Evolutionary conservation across 352 stramenopile species (phyloP).

Genomic region (Globisporangium barbulae): DNA sequence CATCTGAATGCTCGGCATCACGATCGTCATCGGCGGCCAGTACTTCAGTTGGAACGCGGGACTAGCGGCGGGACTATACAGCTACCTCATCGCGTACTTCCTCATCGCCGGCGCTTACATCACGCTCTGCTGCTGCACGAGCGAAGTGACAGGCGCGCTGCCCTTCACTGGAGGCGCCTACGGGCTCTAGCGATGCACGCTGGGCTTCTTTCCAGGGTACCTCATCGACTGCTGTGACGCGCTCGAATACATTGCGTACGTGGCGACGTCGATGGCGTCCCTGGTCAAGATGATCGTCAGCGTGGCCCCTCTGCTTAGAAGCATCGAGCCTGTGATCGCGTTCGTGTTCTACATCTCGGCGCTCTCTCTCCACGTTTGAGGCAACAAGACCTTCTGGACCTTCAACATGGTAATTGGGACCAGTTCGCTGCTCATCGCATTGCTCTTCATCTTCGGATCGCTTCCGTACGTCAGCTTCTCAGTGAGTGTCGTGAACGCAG

Average conservation of each 20-base stretch:
- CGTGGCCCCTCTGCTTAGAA: neutral
- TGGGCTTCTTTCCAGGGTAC: slow-evolving; percentile 18
- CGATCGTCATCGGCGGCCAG: slow-evolving; percentile 32
- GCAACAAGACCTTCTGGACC: slow-evolving; percentile 24
- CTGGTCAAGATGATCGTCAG: slow-evolving; percentile 21
- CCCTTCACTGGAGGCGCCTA: slow-evolving; percentile 26
- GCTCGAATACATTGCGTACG: slow-evolving; percentile 45
- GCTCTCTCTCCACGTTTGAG: slow-evolving; percentile 16
- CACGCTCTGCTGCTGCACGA: slow-evolving; percentile 24
- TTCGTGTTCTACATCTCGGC: slow-evolving; percentile 19
- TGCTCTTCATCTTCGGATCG: slow-evolving; percentile 19
- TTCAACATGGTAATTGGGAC: slow-evolving; percentile 18
- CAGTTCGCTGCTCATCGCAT: slow-evolving; percentile 14
- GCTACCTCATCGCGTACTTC: slow-evolving; percentile 22
- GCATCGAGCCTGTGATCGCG: slow-evolving; percentile 10
- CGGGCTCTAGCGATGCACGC: slow-evolving; percentile 10
- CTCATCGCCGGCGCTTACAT: slow-evolving; percentile 26
- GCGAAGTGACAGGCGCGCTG: slow-evolving; percentile 28
- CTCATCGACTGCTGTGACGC: slow-evolving; percentile 35
- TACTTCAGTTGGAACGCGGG: slow-evolving; percentile 35
- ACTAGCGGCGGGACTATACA: slow-evolving; percentile 19
- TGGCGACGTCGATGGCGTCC: slow-evolving; percentile 22
- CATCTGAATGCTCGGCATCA: slow-evolving; percentile 33
- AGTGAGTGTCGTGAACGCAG: neutral
- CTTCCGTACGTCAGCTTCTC: slow-evolving; percentile 14